phyloP scores from a whole-genome alignment of 352 stramenopile genomes.

The Pythium brachiatum region DNA sequence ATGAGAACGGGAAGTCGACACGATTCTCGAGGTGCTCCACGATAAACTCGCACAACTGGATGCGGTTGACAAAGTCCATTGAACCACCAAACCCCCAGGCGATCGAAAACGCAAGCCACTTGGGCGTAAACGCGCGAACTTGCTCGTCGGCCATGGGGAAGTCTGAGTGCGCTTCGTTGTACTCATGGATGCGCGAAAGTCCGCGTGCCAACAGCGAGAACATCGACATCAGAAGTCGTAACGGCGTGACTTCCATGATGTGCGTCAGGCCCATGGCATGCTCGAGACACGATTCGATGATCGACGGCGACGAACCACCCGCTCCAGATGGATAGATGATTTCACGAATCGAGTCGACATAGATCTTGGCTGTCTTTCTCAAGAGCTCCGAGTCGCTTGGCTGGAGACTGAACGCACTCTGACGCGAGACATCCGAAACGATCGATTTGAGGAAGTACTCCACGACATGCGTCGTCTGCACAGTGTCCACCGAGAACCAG shows the following conservation, averaged over 20 bases:
- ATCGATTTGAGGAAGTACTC: conserved; percentile 83
- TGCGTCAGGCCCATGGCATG: conserved; percentile 90
- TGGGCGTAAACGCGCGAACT: conserved; percentile 94
- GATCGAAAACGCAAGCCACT: conserved; percentile 98
- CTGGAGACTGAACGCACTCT: conserved; percentile 68
- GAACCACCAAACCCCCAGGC: conserved; percentile 99
- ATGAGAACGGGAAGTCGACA: conserved; percentile 82
- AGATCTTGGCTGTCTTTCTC: conserved; percentile 63
- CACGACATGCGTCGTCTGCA: conserved; percentile 92
- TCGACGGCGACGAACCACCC: conserved; percentile 45
- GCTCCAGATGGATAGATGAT: conserved; percentile 41
- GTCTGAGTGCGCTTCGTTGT: conserved; percentile 98
- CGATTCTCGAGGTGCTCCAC: conserved; percentile 88
- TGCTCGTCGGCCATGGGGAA: conserved; percentile 98
- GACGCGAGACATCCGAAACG: conserved; percentile 52
- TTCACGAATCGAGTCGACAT: conserved; percentile 56
- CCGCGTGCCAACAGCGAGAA: conserved; percentile 95
- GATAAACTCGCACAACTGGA: conserved; percentile 89
- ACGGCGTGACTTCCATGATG: conserved; percentile 95
- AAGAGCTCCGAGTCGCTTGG: conserved; percentile 60
- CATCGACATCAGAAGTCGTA: conserved; percentile 95
- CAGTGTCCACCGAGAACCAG: conserved; percentile 97
- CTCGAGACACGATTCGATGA: conserved; percentile 93
- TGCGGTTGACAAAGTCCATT: conserved; percentile 91
- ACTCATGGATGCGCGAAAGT: conserved; percentile 94